Evolutionary conservation across 1,139 yeast species (phyloP).

Genomic region (Candida pseudoviswanathii): DNA sequence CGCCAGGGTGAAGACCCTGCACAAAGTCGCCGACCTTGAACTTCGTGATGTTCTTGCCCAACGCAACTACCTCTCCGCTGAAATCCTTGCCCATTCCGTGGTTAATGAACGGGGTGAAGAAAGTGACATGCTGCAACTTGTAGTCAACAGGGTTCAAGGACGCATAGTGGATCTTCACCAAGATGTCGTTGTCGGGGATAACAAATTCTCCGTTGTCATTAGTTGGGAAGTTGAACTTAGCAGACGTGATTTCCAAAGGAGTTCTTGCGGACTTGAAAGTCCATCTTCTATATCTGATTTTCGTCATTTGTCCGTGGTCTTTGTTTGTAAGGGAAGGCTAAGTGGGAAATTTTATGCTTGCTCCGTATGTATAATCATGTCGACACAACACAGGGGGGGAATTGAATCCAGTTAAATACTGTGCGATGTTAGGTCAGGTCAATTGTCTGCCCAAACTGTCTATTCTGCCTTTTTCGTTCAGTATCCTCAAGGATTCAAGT

Average conservation of each 20-base stretch:
- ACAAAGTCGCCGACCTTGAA: slow-evolving; percentile 64
- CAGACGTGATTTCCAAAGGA: slow-evolving; percentile 3
- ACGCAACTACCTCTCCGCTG: slow-evolving; percentile 60
- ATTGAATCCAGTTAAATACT: no score
- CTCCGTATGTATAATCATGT: not conserved
- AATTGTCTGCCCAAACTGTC: no score
- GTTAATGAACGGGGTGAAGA: slow-evolving; percentile 10
- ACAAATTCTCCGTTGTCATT: slow-evolving; percentile 1
- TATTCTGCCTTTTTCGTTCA: no score
- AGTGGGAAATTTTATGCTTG: not conserved
- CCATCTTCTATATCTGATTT: slow-evolving; percentile 2
- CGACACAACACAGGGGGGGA: slow-evolving; percentile 23
- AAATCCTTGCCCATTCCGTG: slow-evolving; percentile 68
- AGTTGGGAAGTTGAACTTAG: not conserved
- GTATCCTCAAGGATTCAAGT: no score
- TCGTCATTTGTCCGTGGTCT: not conserved
- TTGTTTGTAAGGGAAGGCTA: not conserved
- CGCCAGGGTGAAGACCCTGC: slow-evolving; percentile 50
- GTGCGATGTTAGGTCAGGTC: no score
- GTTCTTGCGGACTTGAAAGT: not conserved
- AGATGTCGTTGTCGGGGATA: slow-evolving; percentile 43
- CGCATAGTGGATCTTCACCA: slow-evolving; percentile 60
- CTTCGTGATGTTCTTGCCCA: slow-evolving; percentile 40
- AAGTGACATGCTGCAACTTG: slow-evolving; percentile 42
- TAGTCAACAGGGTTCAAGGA: slow-evolving; percentile 71